A percentile compares a stretch with the other conserved stretches of the same genome.
Evolutionary conservation across 1,284 basidiomycete species (phyloP).

Genomic region (Apiotrichum veenhuisii): DNA sequence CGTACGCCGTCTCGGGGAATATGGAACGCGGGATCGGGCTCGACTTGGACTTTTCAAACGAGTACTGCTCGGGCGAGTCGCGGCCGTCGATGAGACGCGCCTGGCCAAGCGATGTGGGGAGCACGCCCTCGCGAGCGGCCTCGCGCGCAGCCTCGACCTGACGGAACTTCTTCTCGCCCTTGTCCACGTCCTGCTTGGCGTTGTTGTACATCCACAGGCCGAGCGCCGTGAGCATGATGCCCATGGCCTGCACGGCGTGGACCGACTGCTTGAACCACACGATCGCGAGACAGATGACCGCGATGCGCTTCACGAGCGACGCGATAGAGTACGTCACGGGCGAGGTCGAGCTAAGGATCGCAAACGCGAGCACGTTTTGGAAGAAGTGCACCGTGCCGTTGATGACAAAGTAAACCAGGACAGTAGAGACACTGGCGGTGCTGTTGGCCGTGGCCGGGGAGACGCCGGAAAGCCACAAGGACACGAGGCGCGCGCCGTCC

Average conservation of each 20-base stretch:
- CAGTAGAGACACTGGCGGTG: slow-evolving; percentile 21
- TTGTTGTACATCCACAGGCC: slow-evolving; percentile 96
- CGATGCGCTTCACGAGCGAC: slow-evolving; percentile 94
- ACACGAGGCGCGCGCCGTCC: slow-evolving; percentile 67
- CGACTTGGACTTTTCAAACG: slow-evolving; percentile 20
- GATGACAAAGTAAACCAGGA: slow-evolving; percentile 70
- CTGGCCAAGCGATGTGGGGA: slow-evolving; percentile 41
- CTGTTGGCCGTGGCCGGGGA: neutral
- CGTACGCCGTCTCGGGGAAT: slow-evolving; percentile 9
- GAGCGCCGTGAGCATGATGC: slow-evolving; percentile 82
- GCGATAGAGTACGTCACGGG: slow-evolving; percentile 99
- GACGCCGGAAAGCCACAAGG: slow-evolving; percentile 34
- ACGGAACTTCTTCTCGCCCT: slow-evolving; percentile 80
- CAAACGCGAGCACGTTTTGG: slow-evolving; percentile 96
- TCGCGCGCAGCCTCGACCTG: slow-evolving; percentile 68
- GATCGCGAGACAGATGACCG: slow-evolving; percentile 96
- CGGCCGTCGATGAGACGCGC: slow-evolving; percentile 35
- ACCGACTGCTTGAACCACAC: slow-evolving; percentile 92
- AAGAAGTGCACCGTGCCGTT: slow-evolving; percentile 96
- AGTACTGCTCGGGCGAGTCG: neutral
- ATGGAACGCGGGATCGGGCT: slow-evolving; percentile 39
- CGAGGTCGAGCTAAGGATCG: slow-evolving; percentile 90
- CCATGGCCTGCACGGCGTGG: slow-evolving; percentile 74
- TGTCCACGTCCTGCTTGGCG: slow-evolving; percentile 87
- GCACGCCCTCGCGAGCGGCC: slow-evolving; percentile 53